Base-by-base conservation (phyloP, 495 filamentous ascomycete genomes). In the Immersiella caudata region DNA sequence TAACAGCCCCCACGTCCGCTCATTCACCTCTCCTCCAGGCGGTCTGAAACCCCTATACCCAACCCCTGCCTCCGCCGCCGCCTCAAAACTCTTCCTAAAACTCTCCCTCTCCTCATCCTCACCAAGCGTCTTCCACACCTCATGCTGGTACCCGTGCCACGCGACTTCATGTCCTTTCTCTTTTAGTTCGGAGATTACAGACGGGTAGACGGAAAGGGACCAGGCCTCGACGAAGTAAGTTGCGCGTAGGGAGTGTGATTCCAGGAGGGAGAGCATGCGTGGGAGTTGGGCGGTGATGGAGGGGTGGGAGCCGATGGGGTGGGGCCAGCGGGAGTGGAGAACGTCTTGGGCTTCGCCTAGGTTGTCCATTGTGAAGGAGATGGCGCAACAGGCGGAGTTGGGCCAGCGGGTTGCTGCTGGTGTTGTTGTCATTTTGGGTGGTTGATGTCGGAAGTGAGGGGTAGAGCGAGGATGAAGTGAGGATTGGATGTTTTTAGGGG, bases 311-410 rank as follows among this genome's bases (percentile, higher is more conserved):
- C 77, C 77, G 60, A 72, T 66, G 14, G 75, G 72, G 24, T 67
- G 52, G 0, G 66, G 46, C 75, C 77, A 79, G 40, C 66, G 27
- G 64, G 64, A 64, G 11, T 62, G 58, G 56, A 71, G 61, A 20
- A 79, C 72, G 61, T 76, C 75, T 60, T 76, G 74, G n/a, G 77
- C 77, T 74, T 79, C 77, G 61, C 77, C 77, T 14, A 79, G 69
- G 65, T 79, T 79, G 74, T 79, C 77, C 71, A 79, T 71, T 1
- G 75, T 79, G 62, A 79, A 70, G 60, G 68, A 58, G 68, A 76
- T 67, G 68, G 86, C 73, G 20, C 68, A 74, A 33, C 65, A 62
- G 67, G 67, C 59, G 55, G 66, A 60, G 57, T 65, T n/a, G 22
- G 75, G 75, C 76, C 76, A 79, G 60, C 26, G 61, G 24, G 36